phyloP scores from a whole-genome alignment of 495 filamentous ascomycete species.

The Lophiostoma macrostomum region DNA sequence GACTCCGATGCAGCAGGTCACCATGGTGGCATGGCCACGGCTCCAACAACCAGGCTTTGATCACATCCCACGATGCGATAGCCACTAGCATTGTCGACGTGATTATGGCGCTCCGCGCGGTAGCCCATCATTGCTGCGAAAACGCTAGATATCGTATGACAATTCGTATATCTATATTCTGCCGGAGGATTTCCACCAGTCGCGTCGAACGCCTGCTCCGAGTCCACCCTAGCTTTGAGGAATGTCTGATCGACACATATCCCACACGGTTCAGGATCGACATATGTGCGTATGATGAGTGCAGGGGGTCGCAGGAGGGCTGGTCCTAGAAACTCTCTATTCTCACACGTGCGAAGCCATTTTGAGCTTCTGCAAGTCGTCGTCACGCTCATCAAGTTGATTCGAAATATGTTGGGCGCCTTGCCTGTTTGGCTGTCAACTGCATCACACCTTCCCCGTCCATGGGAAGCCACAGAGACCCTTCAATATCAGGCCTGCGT shows the following conservation, averaged over 20 bases:
- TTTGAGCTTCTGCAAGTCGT: constrained; percentile 10
- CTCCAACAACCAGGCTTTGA: not conserved
- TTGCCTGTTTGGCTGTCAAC: not conserved
- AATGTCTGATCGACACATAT: constrained; percentile 15
- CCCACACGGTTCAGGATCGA: constrained; percentile 11
- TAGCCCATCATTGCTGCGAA: constrained; percentile 8
- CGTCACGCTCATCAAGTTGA: constrained; percentile 27
- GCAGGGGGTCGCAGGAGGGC: not conserved
- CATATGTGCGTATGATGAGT: constrained; percentile 1
- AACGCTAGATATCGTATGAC: constrained; percentile 13
- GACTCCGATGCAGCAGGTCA: too few species aligned
- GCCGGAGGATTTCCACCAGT: constrained; percentile 29
- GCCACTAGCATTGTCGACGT: not conserved
- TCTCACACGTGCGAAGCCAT: constrained; percentile 8
- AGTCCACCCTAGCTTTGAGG: not conserved
- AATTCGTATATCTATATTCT: constrained; percentile 16
- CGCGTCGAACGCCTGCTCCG: not conserved
- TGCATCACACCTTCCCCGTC: not conserved
- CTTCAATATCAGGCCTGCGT: too few species aligned
- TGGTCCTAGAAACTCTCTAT: constrained; percentile 12
- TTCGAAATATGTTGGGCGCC: constrained; percentile 15
- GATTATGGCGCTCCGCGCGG: constrained; percentile 27
- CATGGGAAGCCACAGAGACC: too few species aligned
- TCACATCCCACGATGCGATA: not conserved
- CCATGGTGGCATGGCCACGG: too few species aligned